Base-by-base conservation (phyloP, 345 rosid genomes). In the Lepidium aucheri region DNA sequence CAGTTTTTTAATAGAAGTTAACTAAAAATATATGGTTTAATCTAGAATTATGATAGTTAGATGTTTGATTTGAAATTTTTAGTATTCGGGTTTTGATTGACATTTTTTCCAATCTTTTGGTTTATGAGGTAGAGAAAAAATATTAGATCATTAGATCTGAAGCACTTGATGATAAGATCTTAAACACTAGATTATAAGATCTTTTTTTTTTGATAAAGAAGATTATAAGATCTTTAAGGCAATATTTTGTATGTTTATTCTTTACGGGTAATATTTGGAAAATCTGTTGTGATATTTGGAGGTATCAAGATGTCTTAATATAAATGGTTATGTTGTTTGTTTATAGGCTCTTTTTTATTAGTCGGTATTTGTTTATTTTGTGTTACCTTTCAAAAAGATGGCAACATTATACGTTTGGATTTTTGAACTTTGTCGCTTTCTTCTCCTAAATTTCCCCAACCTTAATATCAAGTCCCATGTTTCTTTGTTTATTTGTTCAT, bases 291-390 rank as follows among this genome's bases (percentile, higher is more conserved):
- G 62, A 35, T 43, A 43, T 65, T 52, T 32, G 8, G 7, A 72
- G 32, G 17, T 12, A 45, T 45, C 41, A 36, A 63, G 35, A 35
- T 51, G 72, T 59, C 56, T 58, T 6, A 16, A 65, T 41, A 51
- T 65, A 44, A 58, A 36, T 73, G 77, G 68, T 51, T 66, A 8
- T 36, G 50, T 49, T 72, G 65, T 47, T 64, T 63, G 13, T 63
- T 63, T 46, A 70, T 34, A 12, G 35, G 68, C 11, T 28, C 13
- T 15, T 13, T 30, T 54, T 53, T 24, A 11, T 44, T 49, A 51
- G 73, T 51, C 73, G 67, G 74, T 38, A 7, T 43, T 70, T 61
- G 20, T 70, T 63, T 62, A 61, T 70, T 36, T 28, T 53, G 33
- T 11, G n/a, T 18, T 51, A 51, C 44, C 60, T 69, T 41, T 14